Percentiles rank a stretch among this genome's conserved stretches.
Evolutionary conservation across 176 grass and related monocot genomes (phyloP).

Genomic region (Otatea glauca): DNA sequence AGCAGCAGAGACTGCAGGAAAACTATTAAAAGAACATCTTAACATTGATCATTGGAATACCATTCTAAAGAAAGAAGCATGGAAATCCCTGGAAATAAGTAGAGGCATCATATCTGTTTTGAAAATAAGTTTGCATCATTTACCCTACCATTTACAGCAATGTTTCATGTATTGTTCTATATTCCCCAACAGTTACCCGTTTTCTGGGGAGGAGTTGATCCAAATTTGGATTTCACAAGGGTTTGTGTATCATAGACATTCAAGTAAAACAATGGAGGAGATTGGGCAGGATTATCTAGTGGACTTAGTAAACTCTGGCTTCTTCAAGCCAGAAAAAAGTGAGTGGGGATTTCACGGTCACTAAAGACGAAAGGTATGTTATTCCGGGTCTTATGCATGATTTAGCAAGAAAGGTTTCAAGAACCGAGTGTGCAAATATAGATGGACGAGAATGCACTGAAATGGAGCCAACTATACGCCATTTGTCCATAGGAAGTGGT

Average conservation of each 20-base stretch:
- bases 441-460: background rate
- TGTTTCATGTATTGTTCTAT: slow-evolving; percentile 40
- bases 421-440: slow-evolving; percentile 10
- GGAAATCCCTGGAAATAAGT: slow-evolving; percentile 36
- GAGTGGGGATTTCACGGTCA: too few relatives aligned
- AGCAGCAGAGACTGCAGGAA: slow-evolving; percentile 37
- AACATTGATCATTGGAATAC: slow-evolving; percentile 34
- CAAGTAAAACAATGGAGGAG: too few relatives aligned
- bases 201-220: background rate
- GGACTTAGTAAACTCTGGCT: too few relatives aligned
- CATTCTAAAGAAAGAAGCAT: slow-evolving; percentile 40
- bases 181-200: background rate
- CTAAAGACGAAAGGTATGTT: background rate
- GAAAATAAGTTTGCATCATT: too few relatives aligned
- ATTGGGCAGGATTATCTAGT: too few relatives aligned
- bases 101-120: slow-evolving; percentile 32
- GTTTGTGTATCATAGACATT: slow-evolving; percentile 10
- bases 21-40: background rate
- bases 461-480: too few relatives aligned
- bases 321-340: too few relatives aligned
- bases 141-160: background rate
- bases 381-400: slow-evolving; percentile 57
- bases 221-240: slow-evolving; percentile 57
- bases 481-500: too few relatives aligned
- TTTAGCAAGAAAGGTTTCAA: slow-evolving; percentile 41